Evolutionary conservation across 768 basidiomycete species (phyloP).

Genomic region (Hysterangium stoloniferum): DNA sequence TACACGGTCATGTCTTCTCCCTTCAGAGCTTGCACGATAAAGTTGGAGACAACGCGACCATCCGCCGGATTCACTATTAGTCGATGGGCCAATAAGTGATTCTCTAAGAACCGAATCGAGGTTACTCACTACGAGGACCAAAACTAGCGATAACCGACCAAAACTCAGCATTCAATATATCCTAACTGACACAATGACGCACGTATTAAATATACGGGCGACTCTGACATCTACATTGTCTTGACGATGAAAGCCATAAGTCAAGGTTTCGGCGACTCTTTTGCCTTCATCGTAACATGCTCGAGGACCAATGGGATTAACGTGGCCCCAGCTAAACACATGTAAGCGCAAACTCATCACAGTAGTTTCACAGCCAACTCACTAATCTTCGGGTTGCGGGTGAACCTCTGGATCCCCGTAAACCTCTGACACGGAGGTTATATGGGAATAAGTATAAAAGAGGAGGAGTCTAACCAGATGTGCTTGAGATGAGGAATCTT

Average conservation of each 20-base stretch:
- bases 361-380: constrained; percentile 24
- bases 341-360: constrained; percentile 14
- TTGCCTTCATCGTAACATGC: constrained; percentile 99
- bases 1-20: constrained; percentile 97
- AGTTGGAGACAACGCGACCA: constrained; percentile 98
- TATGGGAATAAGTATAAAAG: constrained; percentile 1
- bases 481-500: constrained; percentile 91
- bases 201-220: constrained; percentile 98
- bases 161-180: background rate
- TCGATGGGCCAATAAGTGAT: constrained; percentile 9
- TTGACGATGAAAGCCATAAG: constrained; percentile 92
- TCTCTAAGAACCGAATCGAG: constrained; percentile 20
- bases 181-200: constrained; percentile 28
- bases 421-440: constrained; percentile 54
- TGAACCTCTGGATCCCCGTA: constrained; percentile 99
- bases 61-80: constrained; percentile 86
- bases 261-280: constrained; percentile 95
- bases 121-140: constrained; percentile 60
- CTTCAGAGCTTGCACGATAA: constrained; percentile 94
- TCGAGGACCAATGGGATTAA: constrained; percentile 96
- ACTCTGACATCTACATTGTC: constrained; percentile 95
- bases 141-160: background rate
- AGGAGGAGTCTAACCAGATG: constrained; percentile 57
- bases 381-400: constrained; percentile 95
- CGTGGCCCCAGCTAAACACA: constrained; percentile 80